These are phyloP conservation scores for Mycena albidolilacea DNA, from an alignment of 768 basidiomycete genomes.

Conservation along the genomic window DNA sequence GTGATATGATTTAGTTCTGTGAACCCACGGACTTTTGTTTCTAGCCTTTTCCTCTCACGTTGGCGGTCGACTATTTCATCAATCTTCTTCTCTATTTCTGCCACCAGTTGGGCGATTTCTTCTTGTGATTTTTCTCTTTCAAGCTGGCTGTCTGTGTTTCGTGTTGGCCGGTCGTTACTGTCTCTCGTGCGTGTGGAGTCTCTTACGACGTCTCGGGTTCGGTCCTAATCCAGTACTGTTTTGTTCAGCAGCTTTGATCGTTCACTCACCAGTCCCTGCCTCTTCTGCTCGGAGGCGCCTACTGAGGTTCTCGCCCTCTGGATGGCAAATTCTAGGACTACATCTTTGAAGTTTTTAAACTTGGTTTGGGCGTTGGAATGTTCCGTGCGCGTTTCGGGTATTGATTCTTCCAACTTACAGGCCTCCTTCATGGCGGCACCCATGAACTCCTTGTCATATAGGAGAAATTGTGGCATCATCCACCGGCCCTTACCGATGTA, in stretches of 20 bases:
- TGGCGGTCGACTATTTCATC: slow-evolving; percentile 4
- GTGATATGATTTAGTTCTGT: slow-evolving; percentile 15
- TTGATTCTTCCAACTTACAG: background rate
- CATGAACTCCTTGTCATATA: slow-evolving; percentile 13
- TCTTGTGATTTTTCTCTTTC: background rate
- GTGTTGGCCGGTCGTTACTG: no score
- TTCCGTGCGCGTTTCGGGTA: background rate
- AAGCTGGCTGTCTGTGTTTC: background rate
- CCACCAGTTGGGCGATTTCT: background rate
- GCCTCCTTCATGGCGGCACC: background rate
- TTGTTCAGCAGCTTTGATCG: background rate
- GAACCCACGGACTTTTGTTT: background rate
- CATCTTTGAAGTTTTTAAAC: background rate
- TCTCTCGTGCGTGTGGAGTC: no score
- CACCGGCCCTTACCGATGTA: background rate
- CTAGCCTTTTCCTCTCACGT: background rate
- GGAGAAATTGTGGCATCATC: background rate
- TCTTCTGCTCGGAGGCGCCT: background rate
- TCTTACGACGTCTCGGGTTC: no score
- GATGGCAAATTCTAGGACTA: background rate
- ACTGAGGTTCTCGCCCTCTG: background rate
- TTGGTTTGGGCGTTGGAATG: background rate
- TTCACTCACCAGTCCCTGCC: background rate
- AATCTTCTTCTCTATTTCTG: background rate
- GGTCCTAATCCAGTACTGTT: background rate